Base-by-base conservation (phyloP, 2,329 filamentous ascomycete genomes). In the Pseudonectria buxi region DNA sequence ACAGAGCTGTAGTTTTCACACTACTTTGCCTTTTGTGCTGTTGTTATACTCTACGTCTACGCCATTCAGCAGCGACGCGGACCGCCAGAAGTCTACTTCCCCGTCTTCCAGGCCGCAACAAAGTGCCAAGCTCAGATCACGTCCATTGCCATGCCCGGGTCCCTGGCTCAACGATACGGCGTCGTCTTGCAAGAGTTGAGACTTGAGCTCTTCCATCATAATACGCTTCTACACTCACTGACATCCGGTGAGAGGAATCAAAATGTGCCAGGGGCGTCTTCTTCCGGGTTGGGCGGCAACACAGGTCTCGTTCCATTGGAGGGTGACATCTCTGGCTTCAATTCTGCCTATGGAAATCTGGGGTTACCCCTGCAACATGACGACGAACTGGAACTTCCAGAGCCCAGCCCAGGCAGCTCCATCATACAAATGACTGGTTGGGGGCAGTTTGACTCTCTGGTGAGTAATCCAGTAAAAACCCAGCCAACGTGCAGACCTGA, bases 11-110 rank as follows among this genome's bases (percentile, higher is more conserved):
- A 61, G 57, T 59, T 61, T 29, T 58, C 53, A 1, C 63, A 64
- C 15, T 69, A 70, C 35, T 65, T 63, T 34, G 64, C 59, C 2
- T 70, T 69, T 29, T 66, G 55, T 10, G 67, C 66, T 0, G 60
- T 65, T 3, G 62, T 67, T 1, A 56, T 69, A 1, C 49, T 69
- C 3, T 69, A 69, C 36, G 59, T 69, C 4, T 65, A 63, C 28
- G 57, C 59, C 4, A 68, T 69, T 9, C 65, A 66, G 28, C 50
- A 61, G 24, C 42, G 56, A 2, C 42, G 50, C 4, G 40, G 47
- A 4, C 44, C 51, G 3, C 41, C 50, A 24, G 49, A 54, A 16
- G 48, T 44, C 3, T 59, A 58, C 37, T 39, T 50, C 4, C 35
- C 37, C 0, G 57, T 61, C 18, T 59, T 68, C 13, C 41, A 53